Conservation (phyloP, 208 protist species). For the Acanthamoeba divionensis region DNA sequence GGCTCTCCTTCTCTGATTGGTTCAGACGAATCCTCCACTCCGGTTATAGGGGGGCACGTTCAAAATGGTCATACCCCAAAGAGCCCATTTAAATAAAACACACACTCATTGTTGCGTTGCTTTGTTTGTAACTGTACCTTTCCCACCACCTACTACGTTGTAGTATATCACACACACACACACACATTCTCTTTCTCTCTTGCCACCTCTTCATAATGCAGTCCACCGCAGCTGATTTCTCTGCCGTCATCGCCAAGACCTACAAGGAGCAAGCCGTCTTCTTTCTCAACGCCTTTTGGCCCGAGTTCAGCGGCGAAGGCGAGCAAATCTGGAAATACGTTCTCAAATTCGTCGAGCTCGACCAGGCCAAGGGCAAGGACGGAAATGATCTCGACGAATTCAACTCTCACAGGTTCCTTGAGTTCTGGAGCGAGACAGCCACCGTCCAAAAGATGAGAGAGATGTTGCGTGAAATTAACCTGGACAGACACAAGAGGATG, state of each 20-base stretch:
- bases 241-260: not conserved
- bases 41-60: too few species aligned
- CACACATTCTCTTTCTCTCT: too few species aligned
- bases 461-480: not conserved
- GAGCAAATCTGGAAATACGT: not conserved
- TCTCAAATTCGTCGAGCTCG: not conserved
- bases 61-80: too few species aligned
- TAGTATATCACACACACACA: too few species aligned
- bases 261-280: constrained; percentile 46
- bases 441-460: constrained; percentile 40
- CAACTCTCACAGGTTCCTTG: constrained; percentile 56
- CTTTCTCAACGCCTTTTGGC: constrained; percentile 51
- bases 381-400: constrained; percentile 48
- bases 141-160: too few species aligned
- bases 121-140: too few species aligned
- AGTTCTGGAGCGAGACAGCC: constrained; percentile 31
- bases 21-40: too few species aligned
- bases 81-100: too few species aligned
- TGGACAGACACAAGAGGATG: constrained; percentile 46
- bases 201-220: too few species aligned
- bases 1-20: too few species aligned
- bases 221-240: not conserved
- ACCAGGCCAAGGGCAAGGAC: not conserved
- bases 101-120: too few species aligned
- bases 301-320: not conserved